Conservation (phyloP, 2,329 filamentous ascomycete species). For the Colletotrichum navitas region DNA sequence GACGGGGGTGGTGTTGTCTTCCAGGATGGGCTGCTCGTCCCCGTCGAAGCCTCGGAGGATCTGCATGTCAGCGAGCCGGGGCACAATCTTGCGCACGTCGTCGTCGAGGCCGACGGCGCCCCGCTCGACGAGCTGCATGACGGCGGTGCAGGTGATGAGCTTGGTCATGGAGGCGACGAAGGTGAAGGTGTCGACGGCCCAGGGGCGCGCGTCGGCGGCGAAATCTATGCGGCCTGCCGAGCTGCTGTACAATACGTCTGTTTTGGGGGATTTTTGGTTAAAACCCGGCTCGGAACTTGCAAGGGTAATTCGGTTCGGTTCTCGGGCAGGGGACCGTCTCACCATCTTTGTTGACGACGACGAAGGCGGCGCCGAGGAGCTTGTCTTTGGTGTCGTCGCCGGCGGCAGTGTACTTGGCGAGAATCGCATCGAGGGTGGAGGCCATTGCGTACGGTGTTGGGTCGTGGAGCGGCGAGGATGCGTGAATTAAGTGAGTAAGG, state of each 20-base stretch:
- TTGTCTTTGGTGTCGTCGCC: constrained; percentile 49
- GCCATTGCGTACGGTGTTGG: neutral
- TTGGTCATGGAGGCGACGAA: constrained; percentile 60
- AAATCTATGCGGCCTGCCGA: constrained; percentile 53
- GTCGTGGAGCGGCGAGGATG: neutral
- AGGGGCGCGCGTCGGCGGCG: constrained; percentile 48
- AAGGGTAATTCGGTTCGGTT: neutral
- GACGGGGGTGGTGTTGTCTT: constrained; percentile 53
- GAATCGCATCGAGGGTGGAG: constrained; percentile 44
- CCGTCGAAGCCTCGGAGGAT: constrained; percentile 55
- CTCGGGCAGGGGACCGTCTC: neutral
- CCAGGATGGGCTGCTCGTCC: constrained; percentile 53
- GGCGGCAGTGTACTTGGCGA: constrained; percentile 48
- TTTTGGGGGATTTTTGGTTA: neutral
- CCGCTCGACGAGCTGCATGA: constrained; percentile 57
- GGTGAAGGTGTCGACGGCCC: constrained; percentile 51
- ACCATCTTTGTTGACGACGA: constrained; percentile 52
- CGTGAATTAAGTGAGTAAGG: neutral
- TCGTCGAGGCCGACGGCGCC: constrained; percentile 53
- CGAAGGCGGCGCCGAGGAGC: constrained; percentile 54
- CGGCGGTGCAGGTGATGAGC: constrained; percentile 52
- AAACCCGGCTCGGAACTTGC: neutral
- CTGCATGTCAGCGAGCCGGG: constrained; percentile 51
- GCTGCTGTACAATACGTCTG: constrained; percentile 53
- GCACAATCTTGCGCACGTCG: constrained; percentile 51